Percentiles rank a stretch among this genome's conserved stretches.
Conservation (phyloP, 495 filamentous ascomycete genomes). For the Acidomyces sp. region DNA sequence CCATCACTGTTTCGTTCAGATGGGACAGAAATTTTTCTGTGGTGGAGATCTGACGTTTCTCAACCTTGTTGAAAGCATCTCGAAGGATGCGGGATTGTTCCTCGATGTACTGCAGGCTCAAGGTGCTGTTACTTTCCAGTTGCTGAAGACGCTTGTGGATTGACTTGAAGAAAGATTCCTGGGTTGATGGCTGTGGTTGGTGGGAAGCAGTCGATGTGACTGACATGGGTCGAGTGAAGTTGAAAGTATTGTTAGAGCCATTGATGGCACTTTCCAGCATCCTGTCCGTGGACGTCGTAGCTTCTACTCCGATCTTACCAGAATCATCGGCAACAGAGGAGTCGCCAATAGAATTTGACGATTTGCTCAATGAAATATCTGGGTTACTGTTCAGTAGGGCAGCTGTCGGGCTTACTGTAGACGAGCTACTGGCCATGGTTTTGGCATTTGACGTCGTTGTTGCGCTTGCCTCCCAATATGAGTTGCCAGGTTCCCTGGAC, state of each 20-base stretch:
- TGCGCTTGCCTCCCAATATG: too few species aligned
- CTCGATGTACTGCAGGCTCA: slow-evolving; percentile 93
- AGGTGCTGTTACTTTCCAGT: slow-evolving; percentile 81
- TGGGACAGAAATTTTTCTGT: slow-evolving; percentile 68
- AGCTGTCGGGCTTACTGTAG: too few species aligned
- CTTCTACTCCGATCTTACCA: too few species aligned
- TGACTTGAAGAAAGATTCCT: slow-evolving; percentile 96
- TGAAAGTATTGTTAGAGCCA: not conserved
- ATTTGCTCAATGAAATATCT: too few species aligned
- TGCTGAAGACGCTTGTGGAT: slow-evolving; percentile 82
- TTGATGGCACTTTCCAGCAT: too few species aligned
- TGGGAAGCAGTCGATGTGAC: slow-evolving; percentile 24
- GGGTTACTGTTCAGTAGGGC: too few species aligned
- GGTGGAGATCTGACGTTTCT: slow-evolving; percentile 74
- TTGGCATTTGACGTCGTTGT: too few species aligned
- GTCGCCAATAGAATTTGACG: too few species aligned
- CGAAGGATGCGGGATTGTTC: slow-evolving; percentile 85
- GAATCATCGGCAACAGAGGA: too few species aligned
- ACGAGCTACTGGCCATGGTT: too few species aligned
- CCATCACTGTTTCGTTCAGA: slow-evolving; percentile 76
- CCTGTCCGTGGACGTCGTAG: too few species aligned
- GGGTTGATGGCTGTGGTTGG: slow-evolving; percentile 39
- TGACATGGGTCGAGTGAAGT: not conserved
- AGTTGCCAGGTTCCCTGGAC: too few species aligned
- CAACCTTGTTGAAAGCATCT: slow-evolving; percentile 80